phyloP scores from a whole-genome alignment of 1,284 basidiomycete genomes.

The Moesziomyces sp. region DNA sequence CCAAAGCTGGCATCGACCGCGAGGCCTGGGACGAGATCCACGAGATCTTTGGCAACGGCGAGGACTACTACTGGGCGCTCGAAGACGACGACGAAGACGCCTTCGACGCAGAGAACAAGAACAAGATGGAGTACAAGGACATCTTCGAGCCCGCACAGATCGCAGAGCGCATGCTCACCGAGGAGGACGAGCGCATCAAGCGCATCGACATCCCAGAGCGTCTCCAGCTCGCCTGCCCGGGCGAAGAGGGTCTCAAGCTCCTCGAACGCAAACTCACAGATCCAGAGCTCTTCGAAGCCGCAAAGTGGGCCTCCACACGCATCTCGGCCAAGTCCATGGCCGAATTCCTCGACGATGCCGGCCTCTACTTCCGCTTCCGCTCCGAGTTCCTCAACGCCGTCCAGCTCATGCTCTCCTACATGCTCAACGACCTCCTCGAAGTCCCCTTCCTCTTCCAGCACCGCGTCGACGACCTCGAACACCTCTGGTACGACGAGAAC shows the following conservation, averaged over 20 bases:
- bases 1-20: slow-evolving; percentile 54
- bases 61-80: slow-evolving; percentile 95
- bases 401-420: slow-evolving; percentile 80
- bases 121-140: slow-evolving; percentile 80
- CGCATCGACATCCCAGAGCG: slow-evolving; percentile 94
- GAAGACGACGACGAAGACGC: slow-evolving; percentile 70
- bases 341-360: slow-evolving; percentile 74
- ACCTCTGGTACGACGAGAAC: slow-evolving; percentile 70
- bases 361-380: slow-evolving; percentile 74
- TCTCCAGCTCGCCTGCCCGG: slow-evolving; percentile 84
- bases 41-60: slow-evolving; percentile 95
- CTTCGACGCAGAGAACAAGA: slow-evolving; percentile 66
- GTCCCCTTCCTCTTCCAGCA: slow-evolving; percentile 95
- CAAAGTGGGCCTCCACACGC: slow-evolving; percentile 87
- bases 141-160: slow-evolving; percentile 99
- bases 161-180: slow-evolving; percentile 86
- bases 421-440: slow-evolving; percentile 88
- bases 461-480: slow-evolving; percentile 87
- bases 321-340: slow-evolving; percentile 75
- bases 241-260: slow-evolving; percentile 72
- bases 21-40: slow-evolving; percentile 97
- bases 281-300: slow-evolving; percentile 81
- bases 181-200: slow-evolving; percentile 88
- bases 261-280: slow-evolving; percentile 75
- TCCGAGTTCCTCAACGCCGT: slow-evolving; percentile 82